A percentile compares a stretch with the other conserved stretches of the same genome.
Conservation (phyloP, 2,329 filamentous ascomycete genomes). For the Penicillium sp. region DNA sequence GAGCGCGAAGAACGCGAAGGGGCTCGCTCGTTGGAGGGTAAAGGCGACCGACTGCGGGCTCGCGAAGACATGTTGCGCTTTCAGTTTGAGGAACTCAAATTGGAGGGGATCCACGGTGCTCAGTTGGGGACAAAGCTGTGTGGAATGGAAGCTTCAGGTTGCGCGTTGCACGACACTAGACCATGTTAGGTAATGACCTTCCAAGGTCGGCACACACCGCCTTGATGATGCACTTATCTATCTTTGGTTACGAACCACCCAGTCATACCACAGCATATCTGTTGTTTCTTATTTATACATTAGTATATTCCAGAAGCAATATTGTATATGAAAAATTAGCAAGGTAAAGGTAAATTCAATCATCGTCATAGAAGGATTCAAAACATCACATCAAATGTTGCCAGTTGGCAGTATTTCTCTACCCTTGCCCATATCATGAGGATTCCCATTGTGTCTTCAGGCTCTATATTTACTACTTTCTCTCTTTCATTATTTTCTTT, state of each 20-base stretch:
- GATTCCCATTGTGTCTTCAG: background rate
- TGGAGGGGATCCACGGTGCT: background rate
- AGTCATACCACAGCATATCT: no score
- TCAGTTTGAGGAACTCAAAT: background rate
- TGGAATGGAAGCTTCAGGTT: background rate
- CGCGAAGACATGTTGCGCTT: constrained; percentile 23
- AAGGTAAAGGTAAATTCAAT: no score
- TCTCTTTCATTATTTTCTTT: background rate
- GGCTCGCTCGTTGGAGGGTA: constrained; percentile 23
- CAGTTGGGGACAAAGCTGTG: background rate
- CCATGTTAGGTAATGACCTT: background rate
- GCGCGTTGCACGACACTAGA: background rate
- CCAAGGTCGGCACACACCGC: no score
- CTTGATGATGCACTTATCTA: no score
- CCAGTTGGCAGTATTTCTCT: background rate
- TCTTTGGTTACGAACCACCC: no score
- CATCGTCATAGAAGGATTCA: background rate
- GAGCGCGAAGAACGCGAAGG: constrained; percentile 33
- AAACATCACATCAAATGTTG: background rate
- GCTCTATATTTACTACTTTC: background rate
- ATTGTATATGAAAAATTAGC: no score
- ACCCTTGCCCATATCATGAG: background rate
- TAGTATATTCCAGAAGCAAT: no score
- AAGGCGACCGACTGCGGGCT: constrained; percentile 31
- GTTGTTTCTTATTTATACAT: no score